Conservation (phyloP, 2,329 filamentous ascomycete species). For the Colletotrichum agaves region DNA sequence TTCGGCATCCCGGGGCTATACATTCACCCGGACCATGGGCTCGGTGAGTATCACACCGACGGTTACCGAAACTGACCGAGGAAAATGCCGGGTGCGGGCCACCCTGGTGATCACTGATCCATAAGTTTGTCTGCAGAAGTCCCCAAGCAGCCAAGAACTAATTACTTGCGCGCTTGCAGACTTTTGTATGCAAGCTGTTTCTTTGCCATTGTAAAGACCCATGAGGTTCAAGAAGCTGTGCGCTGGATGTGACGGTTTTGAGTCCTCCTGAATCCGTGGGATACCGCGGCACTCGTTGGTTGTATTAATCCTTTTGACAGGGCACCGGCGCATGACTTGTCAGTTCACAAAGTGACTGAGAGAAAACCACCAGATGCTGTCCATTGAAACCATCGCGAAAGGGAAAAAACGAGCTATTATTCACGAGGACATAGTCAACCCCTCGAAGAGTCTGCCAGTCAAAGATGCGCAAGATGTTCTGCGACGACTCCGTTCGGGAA, state of each 20-base stretch:
- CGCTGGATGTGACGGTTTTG: no score
- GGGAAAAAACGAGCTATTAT: neutral
- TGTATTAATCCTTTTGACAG: neutral
- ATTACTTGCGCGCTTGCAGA: no score
- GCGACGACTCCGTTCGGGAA: slow-evolving; percentile 48
- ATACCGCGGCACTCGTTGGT: fast-evolving
- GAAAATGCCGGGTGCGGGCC: no score
- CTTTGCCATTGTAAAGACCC: no score
- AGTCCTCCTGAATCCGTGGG: no score
- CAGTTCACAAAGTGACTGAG: slow-evolving; percentile 38
- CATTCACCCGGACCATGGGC: neutral
- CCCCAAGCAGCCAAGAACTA: no score
- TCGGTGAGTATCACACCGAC: neutral
- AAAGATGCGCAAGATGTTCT: slow-evolving; percentile 49
- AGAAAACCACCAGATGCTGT: slow-evolving; percentile 40
- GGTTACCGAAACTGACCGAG: neutral
- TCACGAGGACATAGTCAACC: neutral
- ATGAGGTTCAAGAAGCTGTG: no score
- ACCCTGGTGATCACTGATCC: no score
- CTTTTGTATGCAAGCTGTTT: no score
- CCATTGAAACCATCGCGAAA: neutral
- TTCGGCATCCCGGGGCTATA: slow-evolving; percentile 26
- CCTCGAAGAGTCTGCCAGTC: slow-evolving; percentile 16
- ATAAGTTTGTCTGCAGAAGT: no score
- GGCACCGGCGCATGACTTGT: slow-evolving; percentile 33